Conservation (phyloP, 345 rosid species). For the Mangifera indica region DNA sequence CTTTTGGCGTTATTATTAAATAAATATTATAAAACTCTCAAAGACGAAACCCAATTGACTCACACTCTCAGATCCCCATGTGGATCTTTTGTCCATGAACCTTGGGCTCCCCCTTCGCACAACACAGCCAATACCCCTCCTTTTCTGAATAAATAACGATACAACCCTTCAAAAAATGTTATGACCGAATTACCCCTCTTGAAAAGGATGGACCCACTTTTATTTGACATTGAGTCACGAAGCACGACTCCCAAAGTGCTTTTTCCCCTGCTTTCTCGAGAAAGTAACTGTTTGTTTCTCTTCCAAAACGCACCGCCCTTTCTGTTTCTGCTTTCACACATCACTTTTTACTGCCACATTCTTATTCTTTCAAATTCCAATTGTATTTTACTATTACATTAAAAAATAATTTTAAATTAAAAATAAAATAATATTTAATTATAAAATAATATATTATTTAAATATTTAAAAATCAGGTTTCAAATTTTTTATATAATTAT, state of each 20-base stretch:
- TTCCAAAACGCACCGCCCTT: background rate
- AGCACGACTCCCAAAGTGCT: background rate
- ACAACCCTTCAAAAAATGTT: background rate
- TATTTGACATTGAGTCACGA: too few species aligned
- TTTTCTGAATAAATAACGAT: background rate
- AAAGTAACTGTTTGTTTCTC: constrained; percentile 1
- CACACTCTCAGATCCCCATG: constrained; percentile 20
- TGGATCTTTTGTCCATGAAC: constrained; percentile 29
- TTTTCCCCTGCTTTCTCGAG: constrained; percentile 12
- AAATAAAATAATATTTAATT: too few species aligned
- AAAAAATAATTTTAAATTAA: too few species aligned
- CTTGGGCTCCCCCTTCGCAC: constrained; percentile 8
- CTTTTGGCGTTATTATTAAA: too few species aligned
- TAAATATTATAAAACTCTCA: too few species aligned
- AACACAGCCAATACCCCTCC: background rate
- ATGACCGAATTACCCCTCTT: constrained; percentile 1
- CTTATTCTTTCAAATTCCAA: too few species aligned
- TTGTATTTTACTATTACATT: too few species aligned
- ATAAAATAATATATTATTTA: too few species aligned
- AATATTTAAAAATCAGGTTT: too few species aligned
- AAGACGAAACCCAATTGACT: background rate
- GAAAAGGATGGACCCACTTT: background rate
- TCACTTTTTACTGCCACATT: too few species aligned
- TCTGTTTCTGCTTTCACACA: background rate
- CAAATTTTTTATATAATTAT: too few species aligned